These are phyloP conservation scores for Talaromyces islandicus DNA, from an alignment of 2,329 filamentous ascomycete genomes.

Conservation along the genomic window DNA sequence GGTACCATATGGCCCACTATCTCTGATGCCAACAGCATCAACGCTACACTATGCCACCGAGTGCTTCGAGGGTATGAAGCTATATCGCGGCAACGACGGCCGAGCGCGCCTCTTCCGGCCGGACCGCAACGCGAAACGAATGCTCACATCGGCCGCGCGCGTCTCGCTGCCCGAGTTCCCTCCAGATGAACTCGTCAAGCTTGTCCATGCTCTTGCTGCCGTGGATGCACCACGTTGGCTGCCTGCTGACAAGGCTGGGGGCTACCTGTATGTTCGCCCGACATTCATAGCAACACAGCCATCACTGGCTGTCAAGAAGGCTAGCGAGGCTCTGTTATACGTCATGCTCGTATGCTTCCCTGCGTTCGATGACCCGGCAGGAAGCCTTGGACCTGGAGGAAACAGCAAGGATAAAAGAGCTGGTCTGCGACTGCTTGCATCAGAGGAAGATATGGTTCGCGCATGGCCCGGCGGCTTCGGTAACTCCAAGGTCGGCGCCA, in stretches of 20 bases:
- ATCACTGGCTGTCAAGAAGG: constrained; percentile 73
- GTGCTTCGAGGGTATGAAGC: constrained; percentile 79
- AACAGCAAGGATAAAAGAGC: background rate
- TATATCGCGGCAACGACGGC: constrained; percentile 59
- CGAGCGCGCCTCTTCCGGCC: constrained; percentile 67
- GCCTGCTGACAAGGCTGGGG: constrained; percentile 41
- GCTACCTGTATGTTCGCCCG: constrained; percentile 78
- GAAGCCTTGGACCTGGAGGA: constrained; percentile 51
- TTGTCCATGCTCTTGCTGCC: constrained; percentile 55
- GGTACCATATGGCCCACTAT: constrained; percentile 65
- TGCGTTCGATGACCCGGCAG: constrained; percentile 22
- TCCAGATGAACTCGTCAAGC: constrained; percentile 61
- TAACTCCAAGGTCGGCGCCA: constrained; percentile 86
- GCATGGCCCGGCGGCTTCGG: constrained; percentile 94
- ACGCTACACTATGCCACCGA: constrained; percentile 78
- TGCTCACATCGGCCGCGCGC: constrained; percentile 47
- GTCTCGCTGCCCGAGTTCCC: constrained; percentile 69
- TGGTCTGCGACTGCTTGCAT: constrained; percentile 52
- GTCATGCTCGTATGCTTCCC: constrained; percentile 56
- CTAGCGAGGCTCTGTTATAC: constrained; percentile 81
- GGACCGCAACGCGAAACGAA: constrained; percentile 59
- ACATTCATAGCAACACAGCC: constrained; percentile 79
- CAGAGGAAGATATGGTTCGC: constrained; percentile 73
- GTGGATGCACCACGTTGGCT: constrained; percentile 23
- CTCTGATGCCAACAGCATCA: constrained; percentile 68